Evolutionary conservation across 768 basidiomycete genomes (phyloP).

Genomic region (Lentinula lateritia): DNA sequence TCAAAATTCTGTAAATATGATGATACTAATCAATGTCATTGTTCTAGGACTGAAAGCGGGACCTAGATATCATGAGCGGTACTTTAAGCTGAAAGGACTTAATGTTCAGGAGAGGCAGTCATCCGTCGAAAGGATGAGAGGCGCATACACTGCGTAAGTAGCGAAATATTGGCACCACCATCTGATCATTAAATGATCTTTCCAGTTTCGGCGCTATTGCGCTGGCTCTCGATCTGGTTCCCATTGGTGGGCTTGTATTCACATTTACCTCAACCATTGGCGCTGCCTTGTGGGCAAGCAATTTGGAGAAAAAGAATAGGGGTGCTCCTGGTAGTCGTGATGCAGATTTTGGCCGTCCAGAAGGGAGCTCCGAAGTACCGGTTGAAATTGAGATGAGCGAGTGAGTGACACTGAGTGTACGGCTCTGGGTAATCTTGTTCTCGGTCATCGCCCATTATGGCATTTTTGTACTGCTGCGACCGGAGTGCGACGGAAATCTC

Average conservation of each 20-base stretch:
- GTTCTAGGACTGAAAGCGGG: constrained; percentile 36
- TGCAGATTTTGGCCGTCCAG: background rate
- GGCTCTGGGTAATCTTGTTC: background rate
- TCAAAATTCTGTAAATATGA: background rate
- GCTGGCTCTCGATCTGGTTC: constrained; percentile 54
- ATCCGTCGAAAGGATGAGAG: constrained; percentile 42
- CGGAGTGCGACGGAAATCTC: background rate
- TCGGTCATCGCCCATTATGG: background rate
- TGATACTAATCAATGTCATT: too few species aligned
- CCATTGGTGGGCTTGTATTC: constrained; percentile 54
- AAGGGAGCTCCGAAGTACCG: background rate
- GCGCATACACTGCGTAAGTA: constrained; percentile 61
- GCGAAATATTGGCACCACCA: background rate
- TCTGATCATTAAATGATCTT: background rate
- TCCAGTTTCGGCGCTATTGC: constrained; percentile 55
- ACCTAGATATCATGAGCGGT: constrained; percentile 56
- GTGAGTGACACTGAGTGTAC: background rate
- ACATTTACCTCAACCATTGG: constrained; percentile 61
- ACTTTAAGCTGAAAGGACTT: constrained; percentile 64
- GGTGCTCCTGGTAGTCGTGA: background rate
- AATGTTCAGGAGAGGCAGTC: constrained; percentile 34
- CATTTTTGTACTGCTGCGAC: background rate
- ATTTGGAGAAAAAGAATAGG: constrained; percentile 41
- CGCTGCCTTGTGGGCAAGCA: constrained; percentile 67
- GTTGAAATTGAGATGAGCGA: background rate